Evolutionary conservation across 768 basidiomycete genomes (phyloP).

Genomic region (Pleurotus djamor): DNA sequence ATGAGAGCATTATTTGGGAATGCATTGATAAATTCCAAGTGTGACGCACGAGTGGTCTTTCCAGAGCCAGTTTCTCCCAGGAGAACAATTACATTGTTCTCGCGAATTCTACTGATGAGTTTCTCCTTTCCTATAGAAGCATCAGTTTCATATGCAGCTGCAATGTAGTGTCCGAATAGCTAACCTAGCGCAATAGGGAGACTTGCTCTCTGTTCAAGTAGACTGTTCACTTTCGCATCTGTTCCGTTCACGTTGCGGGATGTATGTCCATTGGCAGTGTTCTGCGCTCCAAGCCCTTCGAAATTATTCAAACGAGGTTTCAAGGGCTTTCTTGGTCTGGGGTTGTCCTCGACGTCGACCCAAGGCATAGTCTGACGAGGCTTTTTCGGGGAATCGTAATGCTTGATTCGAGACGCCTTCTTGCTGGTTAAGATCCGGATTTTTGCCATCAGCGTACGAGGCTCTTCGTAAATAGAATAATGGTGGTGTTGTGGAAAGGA

Average conservation of each 20-base stretch:
- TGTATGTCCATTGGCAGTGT: neutral
- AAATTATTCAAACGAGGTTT: neutral
- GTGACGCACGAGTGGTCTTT: slow-evolving; percentile 91
- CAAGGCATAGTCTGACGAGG: neutral
- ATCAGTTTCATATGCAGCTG: neutral
- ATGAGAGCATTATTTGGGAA: too few relatives aligned
- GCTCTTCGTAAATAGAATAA: neutral
- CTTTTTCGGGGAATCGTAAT: neutral
- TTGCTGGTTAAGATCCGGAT: neutral
- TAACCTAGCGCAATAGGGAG: slow-evolving; percentile 81
- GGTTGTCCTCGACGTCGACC: neutral
- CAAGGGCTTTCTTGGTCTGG: neutral
- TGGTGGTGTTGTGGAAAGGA: neutral
- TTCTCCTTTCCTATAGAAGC: slow-evolving; percentile 62
- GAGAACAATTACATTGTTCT: slow-evolving; percentile 84
- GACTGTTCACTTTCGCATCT: slow-evolving; percentile 17
- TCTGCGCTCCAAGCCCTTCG: neutral
- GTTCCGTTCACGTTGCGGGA: neutral
- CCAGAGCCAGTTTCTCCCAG: slow-evolving; percentile 98
- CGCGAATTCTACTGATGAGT: slow-evolving; percentile 66
- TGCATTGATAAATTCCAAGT: neutral
- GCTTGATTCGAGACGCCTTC: neutral
- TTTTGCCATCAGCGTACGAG: neutral
- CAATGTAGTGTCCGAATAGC: slow-evolving; percentile 7
- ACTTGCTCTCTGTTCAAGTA: slow-evolving; percentile 65